phyloP scores from a whole-genome alignment of 78 protist genomes.

The Andalucia godoyi region DNA sequence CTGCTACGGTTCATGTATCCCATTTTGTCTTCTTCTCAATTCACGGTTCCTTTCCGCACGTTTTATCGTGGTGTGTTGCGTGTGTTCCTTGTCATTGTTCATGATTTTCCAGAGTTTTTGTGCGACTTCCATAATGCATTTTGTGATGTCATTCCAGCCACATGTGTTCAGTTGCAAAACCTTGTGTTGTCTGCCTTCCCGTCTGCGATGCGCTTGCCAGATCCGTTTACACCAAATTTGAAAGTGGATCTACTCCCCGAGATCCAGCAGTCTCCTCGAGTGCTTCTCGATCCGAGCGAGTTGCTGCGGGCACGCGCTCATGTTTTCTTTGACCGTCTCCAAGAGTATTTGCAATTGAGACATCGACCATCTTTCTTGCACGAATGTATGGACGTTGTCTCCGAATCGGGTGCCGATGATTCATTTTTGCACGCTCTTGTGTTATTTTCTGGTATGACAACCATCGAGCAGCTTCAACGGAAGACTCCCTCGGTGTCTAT shows the following conservation, averaged over 20 bases:
- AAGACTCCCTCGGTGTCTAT: conserved; percentile 3
- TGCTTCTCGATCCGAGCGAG: conserved; percentile 32
- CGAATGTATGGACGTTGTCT: too few species aligned
- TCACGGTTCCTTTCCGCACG: conserved; percentile 55
- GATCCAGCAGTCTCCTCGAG: conserved; percentile 64
- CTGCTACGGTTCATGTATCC: conserved; percentile 82
- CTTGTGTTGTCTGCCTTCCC: conserved; percentile 92
- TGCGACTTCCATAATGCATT: conserved; percentile 83
- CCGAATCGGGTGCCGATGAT: conserved; percentile 27
- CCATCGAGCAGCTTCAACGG: conserved; percentile 44
- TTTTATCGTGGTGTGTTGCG: conserved; percentile 75
- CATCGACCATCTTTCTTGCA: conserved; percentile 25
- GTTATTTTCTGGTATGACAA: conserved; percentile 49
- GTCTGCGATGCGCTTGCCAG: conserved; percentile 84
- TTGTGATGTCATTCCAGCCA: conserved; percentile 88
- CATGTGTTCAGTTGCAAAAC: conserved; percentile 91
- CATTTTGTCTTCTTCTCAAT: conserved; percentile 39
- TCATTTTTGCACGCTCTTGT: conserved; percentile 86
- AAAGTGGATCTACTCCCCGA: conserved; percentile 86
- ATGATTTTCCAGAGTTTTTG: conserved; percentile 98
- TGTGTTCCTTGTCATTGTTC: conserved; percentile 80
- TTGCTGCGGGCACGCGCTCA: conserved; percentile 16
- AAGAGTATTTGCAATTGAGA: neutral
- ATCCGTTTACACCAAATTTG: conserved; percentile 85
- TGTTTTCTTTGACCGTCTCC: neutral